Evolutionary conservation across 1,284 basidiomycete genomes (phyloP), one percentile per base, ranked within the genome.

Genomic region (Baeospora myosura): DNA sequence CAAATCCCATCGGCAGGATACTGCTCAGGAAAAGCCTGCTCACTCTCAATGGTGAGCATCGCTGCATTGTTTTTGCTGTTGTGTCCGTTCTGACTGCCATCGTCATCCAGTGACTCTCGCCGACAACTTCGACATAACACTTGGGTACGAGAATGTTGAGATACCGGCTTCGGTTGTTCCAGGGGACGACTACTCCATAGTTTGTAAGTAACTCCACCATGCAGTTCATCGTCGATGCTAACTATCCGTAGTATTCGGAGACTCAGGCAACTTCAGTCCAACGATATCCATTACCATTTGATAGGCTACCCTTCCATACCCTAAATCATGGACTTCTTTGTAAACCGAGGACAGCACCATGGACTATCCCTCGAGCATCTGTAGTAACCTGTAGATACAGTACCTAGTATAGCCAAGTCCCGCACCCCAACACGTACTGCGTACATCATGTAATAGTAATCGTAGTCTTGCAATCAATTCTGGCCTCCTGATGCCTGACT

Each of bases 1-100:
- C 73, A 10, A 77, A 76, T 53, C 49, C 55, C 21, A 29, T 44
- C 8, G 73, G 74, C 10, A 18, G 31, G 41, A 58, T 77, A 22
- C 60, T 62, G 25, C 58, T 75, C 17, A 61, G 69, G 29, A 58
- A 64, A 40, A 56, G 54, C 14, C 53, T 54, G 21, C 28, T 33
- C 10, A 63, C 68, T 10, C 56, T 61, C 45, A 41, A 55, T 35
- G 46, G 61, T 66, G 43, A 25, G 58, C 53, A 21, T n/a, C 11
- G 14, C 18, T 5, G 17, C 22, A 31, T 34, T 33, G 17, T 40
- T 17, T 12, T 17, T 26, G 30, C 20, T 36, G 16, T 35, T 43
- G 12, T 34, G 6, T 37, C 21, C 14, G 58, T 49, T 52, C 28
- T 26, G 18, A 40, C n/a, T 22, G 16, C 22, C 17, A 12, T n/a